Evolutionary conservation across 1,139 yeast genomes (phyloP), one percentile per base, ranked within the genome.

Genomic region (Pichia sp.): DNA sequence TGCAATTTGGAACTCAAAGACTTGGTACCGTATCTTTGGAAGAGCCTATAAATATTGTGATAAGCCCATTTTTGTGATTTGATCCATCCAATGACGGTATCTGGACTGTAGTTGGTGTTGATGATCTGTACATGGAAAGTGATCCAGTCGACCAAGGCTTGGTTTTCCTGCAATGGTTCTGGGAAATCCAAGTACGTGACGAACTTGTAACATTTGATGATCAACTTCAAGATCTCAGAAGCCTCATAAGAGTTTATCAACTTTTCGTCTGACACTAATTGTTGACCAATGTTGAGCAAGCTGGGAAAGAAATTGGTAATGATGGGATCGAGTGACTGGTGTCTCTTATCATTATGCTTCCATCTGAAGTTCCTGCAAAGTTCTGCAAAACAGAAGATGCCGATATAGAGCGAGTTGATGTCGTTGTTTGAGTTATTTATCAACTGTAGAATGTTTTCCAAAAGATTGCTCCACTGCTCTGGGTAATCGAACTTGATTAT

Each of bases 11-110:
- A 76, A 1, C 81, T 71, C 44, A 84, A 68, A 44, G 70, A 67
- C 47, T 65, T 69, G 23, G 85, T 79, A 2, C 88, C 90, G 67
- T 88, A 90, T 62, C 95, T 77, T 54, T 78, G 79, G 65, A 87
- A 88, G n/a, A 90, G 69, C 60, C 96, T 80, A 64, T 78, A 81
- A 50, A 92, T 70, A 67, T 90, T 90, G 40, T 90, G 90, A 64
- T 84, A 84, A 0, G 95, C 82, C 97, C 99, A 92, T 69, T 93
- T 93, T 70, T 90, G 88, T 59, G 93, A 81, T 69, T 90, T 92
- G 40, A 78, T 80, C 87, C 88, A 83, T 5, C 85, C 77, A 59
- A 75, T 73, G 56, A 77, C 62, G 1, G 81, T 76, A 55, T 77
- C 60, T 5, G 70, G 67, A 2, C 95, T 90, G 7, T 87, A 72